Conservation (phyloP, 306 rosid species). For the Casuarina cunninghamiana region DNA sequence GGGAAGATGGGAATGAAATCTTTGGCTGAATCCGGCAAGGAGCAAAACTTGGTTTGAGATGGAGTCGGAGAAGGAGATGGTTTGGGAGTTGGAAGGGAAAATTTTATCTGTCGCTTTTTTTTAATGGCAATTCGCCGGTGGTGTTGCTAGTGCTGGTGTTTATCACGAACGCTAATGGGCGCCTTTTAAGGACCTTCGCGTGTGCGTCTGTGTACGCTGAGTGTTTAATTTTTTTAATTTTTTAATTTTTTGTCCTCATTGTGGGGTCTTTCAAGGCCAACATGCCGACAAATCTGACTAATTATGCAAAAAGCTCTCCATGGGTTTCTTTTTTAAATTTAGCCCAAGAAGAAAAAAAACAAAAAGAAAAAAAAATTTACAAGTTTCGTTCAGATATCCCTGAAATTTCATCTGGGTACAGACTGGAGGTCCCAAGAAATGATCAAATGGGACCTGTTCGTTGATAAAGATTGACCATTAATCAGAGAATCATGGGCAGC, state of each 20-base stretch:
- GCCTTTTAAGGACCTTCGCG: conserved; percentile 46
- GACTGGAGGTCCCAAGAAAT: conserved; percentile 22
- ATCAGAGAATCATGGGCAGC: conserved; percentile 37
- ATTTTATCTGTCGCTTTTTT: conserved; percentile 28
- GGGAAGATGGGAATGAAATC: background rate
- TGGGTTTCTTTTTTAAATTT: conserved; percentile 6
- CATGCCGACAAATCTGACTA: conserved; percentile 59
- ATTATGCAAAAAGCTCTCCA: conserved; percentile 23
- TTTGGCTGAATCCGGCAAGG: conserved; percentile 1
- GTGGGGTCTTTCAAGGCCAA: conserved; percentile 49
- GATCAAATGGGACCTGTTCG: conserved; percentile 16
- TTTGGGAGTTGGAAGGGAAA: conserved; percentile 22
- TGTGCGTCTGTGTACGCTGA: background rate
- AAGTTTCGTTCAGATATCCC: conserved; percentile 24
- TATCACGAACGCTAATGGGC: conserved; percentile 54
- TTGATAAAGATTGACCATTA: conserved; percentile 25
- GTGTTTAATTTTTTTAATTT: conserved; percentile 1
- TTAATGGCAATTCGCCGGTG: conserved; percentile 51
- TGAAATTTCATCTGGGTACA: conserved; percentile 40
- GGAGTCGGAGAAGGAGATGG: background rate
- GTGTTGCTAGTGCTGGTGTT: conserved; percentile 63
- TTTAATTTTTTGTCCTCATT: conserved; percentile 16
- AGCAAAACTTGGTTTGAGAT: background rate
- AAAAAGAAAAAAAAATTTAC: background rate
- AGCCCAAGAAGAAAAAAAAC: background rate